Base-by-base conservation (phyloP, 2,329 filamentous ascomycete species). In the Teratosphaeria destructans region DNA sequence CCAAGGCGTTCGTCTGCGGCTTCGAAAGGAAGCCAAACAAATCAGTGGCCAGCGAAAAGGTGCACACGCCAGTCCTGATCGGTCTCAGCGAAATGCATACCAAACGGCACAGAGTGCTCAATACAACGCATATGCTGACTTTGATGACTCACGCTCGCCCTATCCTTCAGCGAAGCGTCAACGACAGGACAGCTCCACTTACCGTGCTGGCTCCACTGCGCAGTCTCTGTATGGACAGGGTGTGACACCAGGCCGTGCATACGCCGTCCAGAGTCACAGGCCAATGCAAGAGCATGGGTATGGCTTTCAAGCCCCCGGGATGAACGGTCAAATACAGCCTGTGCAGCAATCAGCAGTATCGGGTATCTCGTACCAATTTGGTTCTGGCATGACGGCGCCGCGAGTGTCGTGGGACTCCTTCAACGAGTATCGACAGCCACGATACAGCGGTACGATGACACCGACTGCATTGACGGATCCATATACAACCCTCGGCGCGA, bases 1-100 rank as follows among this genome's bases (percentile, higher is more conserved):
- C 67, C 90, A 95, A 71, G 91, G 91, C 8, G 89, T 95, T 14
- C 86, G 90, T 57, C 77, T 96, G 35, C 82, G 90, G 57, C 80
- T 95, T 54, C 84, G 90, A 58, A 95, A 95, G 71, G 90, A 95
- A 54, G 27, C 53, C 27, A 49, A 49, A 23, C 43, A 49, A n/a
- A 49, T 49, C 43, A 26, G 43, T 23, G 43, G 43, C 5, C 43
- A 49, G 19, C 16, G 43, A 6, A 49, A 49, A 23, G 43, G 43
- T 19, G 43, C 43, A 19, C 43, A 49, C 43, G 43, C 43, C 43
- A 49, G 43, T 23, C 43, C 43, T 49, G 43, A 49, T 19, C 43
- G 43, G 43, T 10, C n/a, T 49, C 43, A 49, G 43, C 43, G 43
- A 23, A 49, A 23, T 19, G 43, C 43, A 23, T 49, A 49, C 19